A percentile compares a stretch with the other conserved stretches of the same genome.
phyloP scores from a whole-genome alignment of 495 filamentous ascomycete species.

The Xylaria bambusicola region DNA sequence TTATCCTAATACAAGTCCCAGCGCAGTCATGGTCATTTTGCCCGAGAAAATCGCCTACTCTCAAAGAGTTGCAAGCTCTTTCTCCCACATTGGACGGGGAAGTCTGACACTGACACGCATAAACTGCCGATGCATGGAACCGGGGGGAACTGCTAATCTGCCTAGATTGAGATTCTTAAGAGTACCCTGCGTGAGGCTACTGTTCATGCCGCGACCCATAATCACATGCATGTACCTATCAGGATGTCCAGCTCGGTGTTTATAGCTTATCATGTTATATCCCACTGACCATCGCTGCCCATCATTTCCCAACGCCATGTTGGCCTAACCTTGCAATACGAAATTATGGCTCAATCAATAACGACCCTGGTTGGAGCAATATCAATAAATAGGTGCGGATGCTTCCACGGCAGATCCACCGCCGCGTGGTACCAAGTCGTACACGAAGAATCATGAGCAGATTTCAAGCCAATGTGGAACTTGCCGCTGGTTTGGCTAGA shows the following conservation, averaged over 20 bases:
- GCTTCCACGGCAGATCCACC: background rate
- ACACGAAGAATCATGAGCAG: background rate
- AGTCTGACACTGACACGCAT: background rate
- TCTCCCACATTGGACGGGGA: background rate
- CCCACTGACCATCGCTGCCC: background rate
- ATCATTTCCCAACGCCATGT: background rate
- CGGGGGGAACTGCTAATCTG: constrained; percentile 5
- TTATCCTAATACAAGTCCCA: background rate
- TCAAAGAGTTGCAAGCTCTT: background rate
- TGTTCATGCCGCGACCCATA: background rate
- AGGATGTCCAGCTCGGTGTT: background rate
- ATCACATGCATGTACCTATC: constrained; percentile 8
- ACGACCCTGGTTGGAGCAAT: background rate
- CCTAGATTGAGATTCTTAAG: constrained; percentile 12
- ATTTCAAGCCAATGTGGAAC: background rate
- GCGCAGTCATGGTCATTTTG: no score
- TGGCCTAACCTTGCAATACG: background rate
- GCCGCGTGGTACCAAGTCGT: background rate
- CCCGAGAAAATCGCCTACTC: background rate
- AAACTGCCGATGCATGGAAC: constrained; percentile 12
- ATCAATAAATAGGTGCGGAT: constrained; percentile 13
- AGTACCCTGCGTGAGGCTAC: constrained; percentile 7
- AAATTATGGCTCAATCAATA: constrained; percentile 8
- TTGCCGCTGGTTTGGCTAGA: background rate
- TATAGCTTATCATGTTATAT: background rate